Evolutionary conservation across 169 alveolate species (phyloP).

Genomic region (Plasmodium vivax): DNA sequence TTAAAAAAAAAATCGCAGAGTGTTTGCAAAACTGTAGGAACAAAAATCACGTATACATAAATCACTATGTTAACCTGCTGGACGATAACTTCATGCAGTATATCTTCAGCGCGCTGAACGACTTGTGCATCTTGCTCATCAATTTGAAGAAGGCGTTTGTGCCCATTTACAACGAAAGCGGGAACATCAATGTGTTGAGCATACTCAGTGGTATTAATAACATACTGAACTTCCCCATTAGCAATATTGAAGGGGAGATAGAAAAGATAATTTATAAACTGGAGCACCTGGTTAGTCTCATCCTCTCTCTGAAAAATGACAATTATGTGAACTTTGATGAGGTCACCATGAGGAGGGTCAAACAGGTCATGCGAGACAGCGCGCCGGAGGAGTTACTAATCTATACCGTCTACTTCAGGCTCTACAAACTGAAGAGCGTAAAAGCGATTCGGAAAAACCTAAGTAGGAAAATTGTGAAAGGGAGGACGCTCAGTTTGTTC

Average conservation of each 20-base stretch:
- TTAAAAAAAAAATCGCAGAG: constrained; percentile 32
- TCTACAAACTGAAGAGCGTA: constrained; percentile 32
- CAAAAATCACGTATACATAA: constrained; percentile 62
- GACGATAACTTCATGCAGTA: constrained; percentile 29
- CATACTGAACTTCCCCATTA: constrained; percentile 27
- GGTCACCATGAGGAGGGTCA: constrained; percentile 1
- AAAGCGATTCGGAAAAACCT: constrained; percentile 51
- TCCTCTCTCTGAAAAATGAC: constrained; percentile 16
- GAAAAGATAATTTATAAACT: constrained; percentile 39
- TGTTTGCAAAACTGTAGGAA: constrained; percentile 19
- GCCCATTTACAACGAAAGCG: constrained; percentile 51
- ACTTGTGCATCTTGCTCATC: constrained; percentile 24
- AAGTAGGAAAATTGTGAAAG: constrained; percentile 48
- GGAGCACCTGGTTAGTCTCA: constrained; percentile 15
- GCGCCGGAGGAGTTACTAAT: constrained; percentile 23
- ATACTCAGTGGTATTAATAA: constrained; percentile 36
- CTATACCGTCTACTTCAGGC: constrained; percentile 53
- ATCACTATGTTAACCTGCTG: constrained; percentile 32
- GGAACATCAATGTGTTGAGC: constrained; percentile 10
- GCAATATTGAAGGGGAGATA: constrained; percentile 28
- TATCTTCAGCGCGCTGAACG: constrained; percentile 30
- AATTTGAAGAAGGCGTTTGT: constrained; percentile 10
- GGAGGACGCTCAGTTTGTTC: constrained; percentile 46
- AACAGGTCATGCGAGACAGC: not conserved
- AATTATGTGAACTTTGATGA: constrained; percentile 50